Conservation (phyloP, 257 asterid species). For the Galeopsis tetrahit region DNA sequence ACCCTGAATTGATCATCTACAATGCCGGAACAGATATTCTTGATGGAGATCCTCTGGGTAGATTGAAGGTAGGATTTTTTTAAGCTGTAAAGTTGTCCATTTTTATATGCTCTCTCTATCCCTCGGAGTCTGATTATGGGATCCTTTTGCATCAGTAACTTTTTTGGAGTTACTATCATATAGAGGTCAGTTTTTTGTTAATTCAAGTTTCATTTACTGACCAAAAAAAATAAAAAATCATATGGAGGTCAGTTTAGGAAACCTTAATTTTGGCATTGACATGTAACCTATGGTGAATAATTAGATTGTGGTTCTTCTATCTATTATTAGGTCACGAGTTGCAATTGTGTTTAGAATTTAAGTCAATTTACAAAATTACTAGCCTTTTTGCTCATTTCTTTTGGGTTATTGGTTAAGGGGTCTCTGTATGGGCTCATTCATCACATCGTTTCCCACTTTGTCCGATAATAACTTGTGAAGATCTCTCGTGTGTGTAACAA, state of each 20-base stretch:
- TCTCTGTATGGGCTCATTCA: conserved; percentile 9
- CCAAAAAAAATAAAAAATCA: background rate
- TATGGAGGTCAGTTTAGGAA: conserved; percentile 10
- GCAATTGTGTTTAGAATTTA: background rate
- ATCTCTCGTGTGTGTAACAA: background rate
- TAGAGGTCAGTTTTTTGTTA: background rate
- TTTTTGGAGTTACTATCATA: conserved; percentile 8
- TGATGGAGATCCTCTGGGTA: conserved; percentile 93
- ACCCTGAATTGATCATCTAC: conserved; percentile 81
- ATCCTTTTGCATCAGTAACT: conserved; percentile 6
- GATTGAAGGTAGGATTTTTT: conserved; percentile 65
- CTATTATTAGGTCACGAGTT: conserved; percentile 10
- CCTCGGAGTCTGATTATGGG: background rate
- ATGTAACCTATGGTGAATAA: background rate
- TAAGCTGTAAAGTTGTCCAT: conserved; percentile 17
- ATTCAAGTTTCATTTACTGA: too few species aligned
- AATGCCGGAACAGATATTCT: conserved; percentile 96
- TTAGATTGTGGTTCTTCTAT: background rate
- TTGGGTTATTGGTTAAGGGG: background rate
- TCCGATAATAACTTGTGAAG: background rate
- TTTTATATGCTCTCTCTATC: background rate
- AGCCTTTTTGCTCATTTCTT: background rate
- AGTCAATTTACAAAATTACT: background rate
- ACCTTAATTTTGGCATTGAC: background rate
- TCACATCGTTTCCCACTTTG: background rate